Conservation (phyloP, 2,329 filamentous ascomycete genomes). For the Fusarium torreyae region DNA sequence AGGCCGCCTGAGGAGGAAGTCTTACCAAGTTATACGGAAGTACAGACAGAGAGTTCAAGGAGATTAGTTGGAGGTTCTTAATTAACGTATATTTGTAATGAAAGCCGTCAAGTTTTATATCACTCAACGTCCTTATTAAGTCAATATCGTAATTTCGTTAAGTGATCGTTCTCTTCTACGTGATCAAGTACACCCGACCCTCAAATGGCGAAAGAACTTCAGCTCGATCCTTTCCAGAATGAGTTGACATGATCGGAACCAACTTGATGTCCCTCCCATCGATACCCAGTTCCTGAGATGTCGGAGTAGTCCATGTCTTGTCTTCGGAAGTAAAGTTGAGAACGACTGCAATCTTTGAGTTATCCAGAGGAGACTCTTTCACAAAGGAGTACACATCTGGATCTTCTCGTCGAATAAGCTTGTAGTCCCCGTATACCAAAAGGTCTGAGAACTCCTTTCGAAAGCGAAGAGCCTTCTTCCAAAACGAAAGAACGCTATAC, state of each 20-base stretch:
- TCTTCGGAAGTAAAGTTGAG: slow-evolving; percentile 54
- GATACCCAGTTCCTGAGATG: slow-evolving; percentile 41
- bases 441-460: slow-evolving; percentile 53
- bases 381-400: slow-evolving; percentile 50
- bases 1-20: slow-evolving; percentile 1
- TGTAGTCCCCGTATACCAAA: slow-evolving; percentile 56
- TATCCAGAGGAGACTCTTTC: slow-evolving; percentile 49
- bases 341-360: slow-evolving; percentile 48
- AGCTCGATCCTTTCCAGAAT: slow-evolving; percentile 30
- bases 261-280: slow-evolving; percentile 32
- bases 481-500: slow-evolving; percentile 55
- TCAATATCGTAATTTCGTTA: background rate
- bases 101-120: too few species aligned
- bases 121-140: too few species aligned
- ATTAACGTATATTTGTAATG: too few species aligned
- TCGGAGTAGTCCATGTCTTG: slow-evolving; percentile 47
- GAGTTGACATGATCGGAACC: slow-evolving; percentile 51
- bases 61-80: background rate
- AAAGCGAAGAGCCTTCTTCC: slow-evolving; percentile 52
- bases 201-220: slow-evolving; percentile 50
- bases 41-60: background rate
- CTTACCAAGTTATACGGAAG: slow-evolving; percentile 10
- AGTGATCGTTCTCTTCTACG: background rate
- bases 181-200: slow-evolving; percentile 51
- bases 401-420: slow-evolving; percentile 45